These are phyloP conservation scores for Xylariaceae sp. DNA, from an alignment of 2,329 filamentous ascomycete genomes.

Conservation along the genomic window DNA sequence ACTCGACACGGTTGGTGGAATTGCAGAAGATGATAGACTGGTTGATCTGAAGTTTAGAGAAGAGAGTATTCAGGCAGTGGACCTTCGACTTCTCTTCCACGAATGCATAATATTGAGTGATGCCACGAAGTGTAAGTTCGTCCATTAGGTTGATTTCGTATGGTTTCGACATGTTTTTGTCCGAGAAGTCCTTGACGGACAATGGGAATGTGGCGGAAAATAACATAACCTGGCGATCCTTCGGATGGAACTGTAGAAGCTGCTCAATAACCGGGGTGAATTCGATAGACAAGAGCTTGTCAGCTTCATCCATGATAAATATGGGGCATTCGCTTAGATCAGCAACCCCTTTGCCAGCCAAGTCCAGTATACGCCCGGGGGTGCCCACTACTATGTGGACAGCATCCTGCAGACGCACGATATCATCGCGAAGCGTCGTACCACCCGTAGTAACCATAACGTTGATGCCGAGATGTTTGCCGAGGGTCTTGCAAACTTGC, in stretches of 20 bases:
- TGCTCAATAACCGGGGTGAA: constrained; percentile 98
- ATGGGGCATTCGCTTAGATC: constrained; percentile 95
- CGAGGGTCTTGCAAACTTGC: constrained; percentile 97
- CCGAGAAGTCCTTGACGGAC: constrained; percentile 95
- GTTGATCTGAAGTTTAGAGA: constrained; percentile 98
- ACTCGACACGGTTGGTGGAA: constrained; percentile 95
- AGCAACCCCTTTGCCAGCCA: constrained; percentile 93
- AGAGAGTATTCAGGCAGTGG: constrained; percentile 96
- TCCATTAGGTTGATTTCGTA: constrained; percentile 99
- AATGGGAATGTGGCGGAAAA: constrained; percentile 98
- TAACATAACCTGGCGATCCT: constrained; percentile 97
- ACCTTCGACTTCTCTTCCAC: constrained; percentile 99
- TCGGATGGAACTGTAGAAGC: constrained; percentile 89
- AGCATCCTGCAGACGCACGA: constrained; percentile 86
- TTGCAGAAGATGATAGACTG: constrained; percentile 99
- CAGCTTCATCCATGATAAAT: constrained; percentile 99
- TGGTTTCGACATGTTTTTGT: constrained; percentile 94
- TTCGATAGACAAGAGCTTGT: constrained; percentile 93
- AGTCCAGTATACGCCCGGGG: constrained; percentile 89
- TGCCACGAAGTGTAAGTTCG: constrained; percentile 93
- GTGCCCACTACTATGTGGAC: constrained; percentile 98
- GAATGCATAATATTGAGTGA: constrained; percentile 98
- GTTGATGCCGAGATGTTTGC: constrained; percentile 94
- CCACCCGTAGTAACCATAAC: constrained; percentile 99
- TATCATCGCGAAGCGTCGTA: constrained; percentile 92